Base-by-base conservation (phyloP, 257 asterid genomes). In the Capsicum chinense region DNA sequence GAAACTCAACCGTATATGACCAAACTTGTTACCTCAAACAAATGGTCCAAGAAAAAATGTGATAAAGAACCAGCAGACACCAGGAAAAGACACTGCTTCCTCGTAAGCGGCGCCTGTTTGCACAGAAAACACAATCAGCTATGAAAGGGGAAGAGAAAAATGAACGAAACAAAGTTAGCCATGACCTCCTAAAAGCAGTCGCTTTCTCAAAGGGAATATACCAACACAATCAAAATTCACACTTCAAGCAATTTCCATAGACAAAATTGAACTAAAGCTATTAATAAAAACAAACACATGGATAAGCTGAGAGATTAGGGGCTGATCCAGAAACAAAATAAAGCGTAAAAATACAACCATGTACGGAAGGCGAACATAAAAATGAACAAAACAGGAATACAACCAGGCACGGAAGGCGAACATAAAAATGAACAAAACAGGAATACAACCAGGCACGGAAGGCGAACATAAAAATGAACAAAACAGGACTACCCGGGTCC, bases 51-150 rank as follows among this genome's bases (percentile, higher is more conserved):
- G 93, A 93, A 95, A 87, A 95, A 94, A 86, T 95, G 99, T 5
- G 99, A 94, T n/a, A 93, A 90, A 33, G 99, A 93, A 84, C 98
- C 99, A 0, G 98, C 99, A 62, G 92, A 90, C 85, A 89, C 69
- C 92, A 95, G 80, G 84, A 91, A 83, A 89, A 95, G 92, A 91
- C 98, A 94, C 84, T 93, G 99, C 85, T 84, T 85, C 85, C 79
- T 89, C 0, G 92, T 91, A 16, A 95, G 90, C 5, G 97, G 92
- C 57, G 88, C 94, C 99, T 95, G 90, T 16, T 83, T 83, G 73
- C 79, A 83, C 58, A 50, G 56, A 64, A 37, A 44, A 9, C 14
- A 69, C 26, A 15, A 68, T 68, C 78, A 68, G 50, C 4, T 3
- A 15, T 7, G 33, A 69, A 42, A 39, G 14, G 26, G 50, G 4